These are phyloP conservation scores for Penicillium capsulatum DNA, from an alignment of 2,329 filamentous ascomycete genomes.

Conservation along the genomic window DNA sequence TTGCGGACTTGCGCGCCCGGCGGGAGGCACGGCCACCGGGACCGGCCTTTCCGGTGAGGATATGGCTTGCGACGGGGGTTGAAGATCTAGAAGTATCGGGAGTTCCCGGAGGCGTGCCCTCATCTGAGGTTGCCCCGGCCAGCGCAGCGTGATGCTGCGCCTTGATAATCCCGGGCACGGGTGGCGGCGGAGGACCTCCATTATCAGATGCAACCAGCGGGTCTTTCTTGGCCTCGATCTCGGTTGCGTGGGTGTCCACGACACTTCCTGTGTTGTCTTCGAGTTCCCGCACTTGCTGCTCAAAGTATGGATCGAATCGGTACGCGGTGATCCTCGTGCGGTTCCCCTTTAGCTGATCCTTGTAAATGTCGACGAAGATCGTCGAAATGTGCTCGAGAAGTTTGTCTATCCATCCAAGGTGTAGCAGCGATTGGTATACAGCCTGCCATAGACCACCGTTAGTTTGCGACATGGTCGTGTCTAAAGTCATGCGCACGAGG, in stretches of 20 bases:
- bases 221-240: slow-evolving; percentile 46
- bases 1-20: slow-evolving; percentile 67
- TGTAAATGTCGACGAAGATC: slow-evolving; percentile 86
- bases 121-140: slow-evolving; percentile 52
- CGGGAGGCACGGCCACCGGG: slow-evolving; percentile 75
- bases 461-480: slow-evolving; percentile 11
- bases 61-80: slow-evolving; percentile 64
- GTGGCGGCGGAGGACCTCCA: slow-evolving; percentile 50
- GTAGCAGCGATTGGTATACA: slow-evolving; percentile 91
- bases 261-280: slow-evolving; percentile 37
- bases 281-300: slow-evolving; percentile 83
- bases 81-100: slow-evolving; percentile 74
- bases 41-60: slow-evolving; percentile 68
- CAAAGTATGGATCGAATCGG: slow-evolving; percentile 88
- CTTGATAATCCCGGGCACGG: slow-evolving; percentile 51
- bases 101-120: slow-evolving; percentile 65
- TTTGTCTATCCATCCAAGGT: slow-evolving; percentile 95
- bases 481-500: slow-evolving; percentile 6
- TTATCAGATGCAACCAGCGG: slow-evolving; percentile 47
- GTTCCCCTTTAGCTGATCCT: slow-evolving; percentile 75
- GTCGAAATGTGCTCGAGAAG: slow-evolving; percentile 92
- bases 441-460: slow-evolving; percentile 54
- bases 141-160: slow-evolving; percentile 46
- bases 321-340: slow-evolving; percentile 76
- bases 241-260: slow-evolving; percentile 43